Conservation (phyloP, 768 basidiomycete species). For the Podaxis sp. region DNA sequence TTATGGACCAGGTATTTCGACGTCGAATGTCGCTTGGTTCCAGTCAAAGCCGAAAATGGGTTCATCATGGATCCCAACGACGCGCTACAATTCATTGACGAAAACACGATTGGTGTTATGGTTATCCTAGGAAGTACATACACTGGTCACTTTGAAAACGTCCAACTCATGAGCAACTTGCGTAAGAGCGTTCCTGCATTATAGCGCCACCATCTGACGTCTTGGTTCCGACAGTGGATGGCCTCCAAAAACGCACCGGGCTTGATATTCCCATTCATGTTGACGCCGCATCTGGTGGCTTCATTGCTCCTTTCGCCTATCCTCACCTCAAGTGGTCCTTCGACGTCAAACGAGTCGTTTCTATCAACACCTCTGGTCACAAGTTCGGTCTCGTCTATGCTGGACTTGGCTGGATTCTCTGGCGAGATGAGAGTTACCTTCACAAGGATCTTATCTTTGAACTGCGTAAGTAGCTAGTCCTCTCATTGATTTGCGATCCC, state of each 20-base stretch:
- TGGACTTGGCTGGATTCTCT: slow-evolving; percentile 62
- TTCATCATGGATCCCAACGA: slow-evolving; percentile 58
- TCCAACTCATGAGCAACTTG: slow-evolving; percentile 52
- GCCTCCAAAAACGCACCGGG: slow-evolving; percentile 54
- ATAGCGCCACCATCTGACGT: background rate
- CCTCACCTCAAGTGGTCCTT: slow-evolving; percentile 60
- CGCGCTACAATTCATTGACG: slow-evolving; percentile 60
- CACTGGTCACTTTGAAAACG: slow-evolving; percentile 65
- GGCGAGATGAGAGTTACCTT: slow-evolving; percentile 55
- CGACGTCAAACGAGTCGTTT: slow-evolving; percentile 52
- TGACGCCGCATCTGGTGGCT: slow-evolving; percentile 62
- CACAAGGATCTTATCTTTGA: slow-evolving; percentile 68
- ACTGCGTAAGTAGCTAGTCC: slow-evolving; percentile 39
- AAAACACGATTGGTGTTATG: slow-evolving; percentile 71
- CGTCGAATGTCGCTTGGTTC: slow-evolving; percentile 56
- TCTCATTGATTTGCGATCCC: slow-evolving; percentile 3
- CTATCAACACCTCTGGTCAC: slow-evolving; percentile 56
- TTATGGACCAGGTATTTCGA: slow-evolving; percentile 47
- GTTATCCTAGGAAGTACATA: slow-evolving; percentile 54
- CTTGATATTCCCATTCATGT: slow-evolving; percentile 66
- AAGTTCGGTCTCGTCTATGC: slow-evolving; percentile 58
- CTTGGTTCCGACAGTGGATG: slow-evolving; percentile 39
- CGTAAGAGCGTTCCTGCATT: slow-evolving; percentile 27
- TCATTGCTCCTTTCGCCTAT: slow-evolving; percentile 64
- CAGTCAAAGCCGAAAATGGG: slow-evolving; percentile 42